Evolutionary conservation across 2,329 filamentous ascomycete genomes (phyloP).

Genomic region (Parafenestella ontariensis): DNA sequence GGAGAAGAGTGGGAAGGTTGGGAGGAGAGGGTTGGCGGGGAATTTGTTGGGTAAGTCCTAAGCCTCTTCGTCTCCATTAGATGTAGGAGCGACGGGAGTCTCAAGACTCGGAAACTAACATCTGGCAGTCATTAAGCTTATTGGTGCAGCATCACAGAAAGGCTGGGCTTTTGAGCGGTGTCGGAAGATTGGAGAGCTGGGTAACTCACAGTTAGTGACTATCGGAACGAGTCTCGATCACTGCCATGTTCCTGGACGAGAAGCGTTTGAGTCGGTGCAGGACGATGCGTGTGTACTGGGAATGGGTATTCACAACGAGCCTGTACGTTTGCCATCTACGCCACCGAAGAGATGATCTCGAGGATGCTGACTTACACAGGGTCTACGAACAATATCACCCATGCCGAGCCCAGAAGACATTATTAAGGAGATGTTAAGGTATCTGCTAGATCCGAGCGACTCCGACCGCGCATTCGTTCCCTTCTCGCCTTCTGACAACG

Average conservation of each 20-base stretch:
- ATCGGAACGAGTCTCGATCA: constrained; percentile 61
- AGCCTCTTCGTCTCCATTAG: not conserved
- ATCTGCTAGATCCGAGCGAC: constrained; percentile 57
- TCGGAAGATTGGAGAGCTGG: constrained; percentile 53
- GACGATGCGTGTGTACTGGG: constrained; percentile 50
- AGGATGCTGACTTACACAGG: constrained; percentile 29
- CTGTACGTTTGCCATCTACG: constrained; percentile 40
- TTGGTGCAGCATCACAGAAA: constrained; percentile 55
- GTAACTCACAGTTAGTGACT: constrained; percentile 56
- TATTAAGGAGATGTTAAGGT: constrained; percentile 57
- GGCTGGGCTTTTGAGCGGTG: constrained; percentile 55
- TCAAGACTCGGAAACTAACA: no score
- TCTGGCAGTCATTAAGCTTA: constrained; percentile 54
- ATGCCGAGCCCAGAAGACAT: constrained; percentile 59
- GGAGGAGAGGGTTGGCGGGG: constrained; percentile 58
- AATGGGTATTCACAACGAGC: constrained; percentile 62
- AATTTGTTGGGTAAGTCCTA: constrained; percentile 53
- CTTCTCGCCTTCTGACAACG: constrained; percentile 55
- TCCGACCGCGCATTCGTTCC: constrained; percentile 58
- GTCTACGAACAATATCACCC: constrained; percentile 54
- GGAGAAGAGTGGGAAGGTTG: constrained; percentile 57
- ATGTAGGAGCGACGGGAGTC: no score
- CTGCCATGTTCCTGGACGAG: constrained; percentile 60
- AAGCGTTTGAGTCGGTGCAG: constrained; percentile 58
- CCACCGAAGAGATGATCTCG: not conserved